Percentiles rank a stretch among this genome's conserved stretches.
Conservation (phyloP, 2,329 filamentous ascomycete species). For the Cladosporium sp. region DNA sequence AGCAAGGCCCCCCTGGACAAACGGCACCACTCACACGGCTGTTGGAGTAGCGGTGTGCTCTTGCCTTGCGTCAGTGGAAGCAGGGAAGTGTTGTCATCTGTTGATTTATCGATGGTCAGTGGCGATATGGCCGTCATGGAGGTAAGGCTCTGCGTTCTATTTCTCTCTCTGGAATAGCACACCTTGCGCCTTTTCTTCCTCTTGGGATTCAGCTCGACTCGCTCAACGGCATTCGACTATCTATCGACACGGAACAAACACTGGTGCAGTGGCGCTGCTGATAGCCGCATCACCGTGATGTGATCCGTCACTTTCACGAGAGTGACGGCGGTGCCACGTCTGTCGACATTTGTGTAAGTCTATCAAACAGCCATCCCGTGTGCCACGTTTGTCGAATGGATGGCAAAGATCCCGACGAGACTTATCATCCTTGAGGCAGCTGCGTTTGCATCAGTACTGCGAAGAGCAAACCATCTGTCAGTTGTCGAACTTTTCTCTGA, state of each 20-base stretch:
- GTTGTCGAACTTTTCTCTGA: slow-evolving; percentile 1
- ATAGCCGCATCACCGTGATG: slow-evolving; percentile 10
- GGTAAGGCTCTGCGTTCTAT: slow-evolving; percentile 14
- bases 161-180: neutral
- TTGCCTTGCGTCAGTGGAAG: slow-evolving; percentile 11
- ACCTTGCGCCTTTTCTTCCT: neutral
- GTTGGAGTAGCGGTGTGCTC: slow-evolving; percentile 12
- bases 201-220: no score
- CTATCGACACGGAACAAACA: neutral
- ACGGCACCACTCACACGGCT: slow-evolving; percentile 3
- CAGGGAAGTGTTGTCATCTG: slow-evolving; percentile 2
- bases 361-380: slow-evolving; percentile 9
- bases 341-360: slow-evolving; percentile 15
- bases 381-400: neutral
- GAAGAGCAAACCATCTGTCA: no score
- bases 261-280: slow-evolving; percentile 11
- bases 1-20: slow-evolving; percentile 12
- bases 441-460: no score
- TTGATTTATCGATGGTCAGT: slow-evolving; percentile 4
- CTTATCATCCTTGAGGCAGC: no score
- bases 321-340: slow-evolving; percentile 9
- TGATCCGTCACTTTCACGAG: slow-evolving; percentile 8
- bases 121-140: slow-evolving; percentile 16
- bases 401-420: neutral
- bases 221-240: slow-evolving; percentile 4